Evolutionary conservation across 139 green algal genomes (phyloP).

Genomic region (Tetradesmus obliquus): DNA sequence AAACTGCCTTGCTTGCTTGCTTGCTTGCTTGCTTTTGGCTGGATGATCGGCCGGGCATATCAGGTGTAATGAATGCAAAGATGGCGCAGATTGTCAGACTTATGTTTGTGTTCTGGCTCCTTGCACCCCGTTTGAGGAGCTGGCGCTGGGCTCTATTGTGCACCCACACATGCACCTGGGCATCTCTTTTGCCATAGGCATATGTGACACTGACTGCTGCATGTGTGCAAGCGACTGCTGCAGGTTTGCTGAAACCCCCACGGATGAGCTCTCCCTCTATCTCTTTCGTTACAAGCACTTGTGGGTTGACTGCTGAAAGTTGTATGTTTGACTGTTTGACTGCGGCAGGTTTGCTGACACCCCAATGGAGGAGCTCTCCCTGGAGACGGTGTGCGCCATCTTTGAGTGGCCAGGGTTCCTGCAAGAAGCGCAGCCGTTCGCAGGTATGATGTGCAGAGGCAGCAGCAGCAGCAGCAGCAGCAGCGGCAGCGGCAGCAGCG

Average conservation of each 20-base stretch:
- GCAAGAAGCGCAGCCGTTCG: conserved; percentile 33
- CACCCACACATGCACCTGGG: too few species aligned
- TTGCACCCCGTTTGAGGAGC: too few species aligned
- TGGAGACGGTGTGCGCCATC: conserved; percentile 33
- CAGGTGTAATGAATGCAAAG: too few species aligned
- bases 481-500: neutral
- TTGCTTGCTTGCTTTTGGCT: neutral
- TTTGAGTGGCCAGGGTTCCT: conserved; percentile 41
- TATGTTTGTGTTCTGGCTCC: too few species aligned
- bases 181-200: too few species aligned
- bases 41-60: too few species aligned
- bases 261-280: neutral
- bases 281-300: neutral
- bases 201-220: too few species aligned
- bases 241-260: conserved; percentile 8
- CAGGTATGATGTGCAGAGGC: neutral
- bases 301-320: neutral
- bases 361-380: conserved; percentile 27
- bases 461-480: neutral
- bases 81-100: neutral
- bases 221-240: neutral
- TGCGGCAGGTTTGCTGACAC: conserved; percentile 31
- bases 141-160: too few species aligned
- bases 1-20: neutral
- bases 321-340: too few species aligned